phyloP scores from a whole-genome alignment of 73 alveolate species.

The Effrenium voratum region DNA sequence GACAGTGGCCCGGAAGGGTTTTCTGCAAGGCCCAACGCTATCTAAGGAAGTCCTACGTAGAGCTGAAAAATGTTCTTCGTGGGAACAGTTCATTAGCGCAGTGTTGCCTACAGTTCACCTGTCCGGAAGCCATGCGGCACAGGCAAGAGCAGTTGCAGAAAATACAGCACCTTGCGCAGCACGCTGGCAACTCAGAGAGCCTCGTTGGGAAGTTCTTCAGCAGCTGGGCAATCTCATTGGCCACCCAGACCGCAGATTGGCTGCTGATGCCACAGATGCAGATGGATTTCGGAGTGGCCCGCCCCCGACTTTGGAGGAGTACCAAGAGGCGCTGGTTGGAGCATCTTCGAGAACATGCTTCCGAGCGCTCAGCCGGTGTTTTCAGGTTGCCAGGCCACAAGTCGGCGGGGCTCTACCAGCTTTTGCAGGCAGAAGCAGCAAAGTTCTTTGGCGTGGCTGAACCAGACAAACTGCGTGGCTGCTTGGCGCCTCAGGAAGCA shows the following conservation, averaged over 20 bases:
- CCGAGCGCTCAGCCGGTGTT: not conserved
- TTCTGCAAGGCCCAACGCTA: not conserved
- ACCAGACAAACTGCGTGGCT: not conserved
- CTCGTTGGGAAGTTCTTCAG: not conserved
- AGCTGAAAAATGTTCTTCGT: not conserved
- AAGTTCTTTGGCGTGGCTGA: not conserved
- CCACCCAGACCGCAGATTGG: not conserved
- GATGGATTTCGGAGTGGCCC: conserved; percentile 14
- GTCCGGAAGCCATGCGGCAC: not conserved
- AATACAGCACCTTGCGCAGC: not conserved
- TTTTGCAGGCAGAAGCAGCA: not conserved
- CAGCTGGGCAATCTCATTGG: conserved; percentile 12
- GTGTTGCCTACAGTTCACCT: not conserved
- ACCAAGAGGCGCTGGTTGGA: not conserved
- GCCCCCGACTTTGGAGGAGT: not conserved
- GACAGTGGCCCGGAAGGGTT: not conserved
- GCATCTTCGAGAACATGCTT: not conserved
- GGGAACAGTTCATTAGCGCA: not conserved
- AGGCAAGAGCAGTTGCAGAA: not conserved
- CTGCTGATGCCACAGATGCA: not conserved
- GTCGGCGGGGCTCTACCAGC: conserved; percentile 15
- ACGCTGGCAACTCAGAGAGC: not conserved
- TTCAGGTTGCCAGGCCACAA: not conserved
- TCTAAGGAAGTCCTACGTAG: not conserved
- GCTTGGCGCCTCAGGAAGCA: conserved; percentile 1